phyloP scores from a whole-genome alignment of 2,329 filamentous ascomycete species.

The Aspergillus felis region DNA sequence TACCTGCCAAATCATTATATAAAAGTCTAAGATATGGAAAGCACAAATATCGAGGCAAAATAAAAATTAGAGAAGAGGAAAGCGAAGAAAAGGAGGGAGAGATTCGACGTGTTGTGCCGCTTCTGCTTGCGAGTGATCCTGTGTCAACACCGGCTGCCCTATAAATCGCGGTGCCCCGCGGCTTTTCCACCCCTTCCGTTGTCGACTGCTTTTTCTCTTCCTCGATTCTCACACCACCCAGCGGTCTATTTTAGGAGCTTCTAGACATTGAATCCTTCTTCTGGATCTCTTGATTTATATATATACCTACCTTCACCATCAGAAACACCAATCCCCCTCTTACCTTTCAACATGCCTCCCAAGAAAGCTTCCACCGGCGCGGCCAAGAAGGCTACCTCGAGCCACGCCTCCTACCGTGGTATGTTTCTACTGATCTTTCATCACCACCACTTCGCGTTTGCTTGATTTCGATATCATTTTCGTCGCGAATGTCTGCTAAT shows the following conservation, averaged over 20 bases:
- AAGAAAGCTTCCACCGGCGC: constrained; percentile 57
- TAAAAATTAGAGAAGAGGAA: constrained; percentile 10
- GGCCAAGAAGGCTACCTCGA: constrained; percentile 56
- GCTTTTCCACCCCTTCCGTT: constrained; percentile 35
- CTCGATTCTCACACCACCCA: constrained; percentile 16
- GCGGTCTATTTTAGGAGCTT: constrained; percentile 13
- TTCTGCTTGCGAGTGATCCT: constrained; percentile 33
- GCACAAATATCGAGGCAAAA: constrained; percentile 6
- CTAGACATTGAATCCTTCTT: constrained; percentile 6
- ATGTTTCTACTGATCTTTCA: constrained; percentile 44
- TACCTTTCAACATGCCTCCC: constrained; percentile 55
- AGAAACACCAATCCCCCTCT: constrained; percentile 6
- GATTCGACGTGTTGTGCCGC: constrained; percentile 20
- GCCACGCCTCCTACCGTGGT: constrained; percentile 66
- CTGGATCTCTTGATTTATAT: constrained; percentile 6
- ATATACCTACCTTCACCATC: constrained; percentile 9
- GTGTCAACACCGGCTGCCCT: constrained; percentile 40
- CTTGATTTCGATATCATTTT: constrained; percentile 33
- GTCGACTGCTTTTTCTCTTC: constrained; percentile 30
- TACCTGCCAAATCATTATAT: neutral
- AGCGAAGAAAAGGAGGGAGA: constrained; percentile 10
- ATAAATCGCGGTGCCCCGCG: constrained; percentile 42
- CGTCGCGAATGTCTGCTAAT: constrained; percentile 56
- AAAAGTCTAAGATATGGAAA: neutral
- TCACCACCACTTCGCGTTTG: constrained; percentile 45